Percentiles rank a stretch among this genome's conserved stretches.
These are phyloP conservation scores for Neopestalotiopsis rosae DNA, from an alignment of 2,329 filamentous ascomycete genomes.

Conservation along the genomic window DNA sequence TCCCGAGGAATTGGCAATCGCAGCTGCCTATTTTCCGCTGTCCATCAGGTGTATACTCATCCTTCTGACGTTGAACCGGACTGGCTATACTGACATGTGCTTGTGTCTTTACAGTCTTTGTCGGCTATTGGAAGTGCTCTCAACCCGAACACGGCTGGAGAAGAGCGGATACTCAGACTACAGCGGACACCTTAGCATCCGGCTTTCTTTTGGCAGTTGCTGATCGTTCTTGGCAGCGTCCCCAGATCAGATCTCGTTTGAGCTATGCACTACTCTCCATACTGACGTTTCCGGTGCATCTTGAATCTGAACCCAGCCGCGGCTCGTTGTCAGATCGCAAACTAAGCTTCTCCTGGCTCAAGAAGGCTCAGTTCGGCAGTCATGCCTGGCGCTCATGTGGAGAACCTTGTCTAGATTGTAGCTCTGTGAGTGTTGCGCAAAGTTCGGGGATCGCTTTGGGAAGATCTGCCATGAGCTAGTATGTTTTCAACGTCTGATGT, in stretches of 20 bases:
- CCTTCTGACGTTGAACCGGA: background rate
- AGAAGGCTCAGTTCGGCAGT: background rate
- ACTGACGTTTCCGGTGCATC: background rate
- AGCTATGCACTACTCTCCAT: background rate
- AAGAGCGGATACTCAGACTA: background rate
- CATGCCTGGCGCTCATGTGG: background rate
- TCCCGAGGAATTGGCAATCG: background rate
- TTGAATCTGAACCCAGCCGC: background rate
- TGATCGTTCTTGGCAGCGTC: background rate
- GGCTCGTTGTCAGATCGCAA: background rate
- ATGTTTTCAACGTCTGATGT: background rate
- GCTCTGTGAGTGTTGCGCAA: background rate
- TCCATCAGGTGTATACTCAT: background rate
- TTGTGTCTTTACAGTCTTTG: background rate
- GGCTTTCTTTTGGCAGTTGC: background rate
- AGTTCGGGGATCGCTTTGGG: background rate
- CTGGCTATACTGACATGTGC: background rate
- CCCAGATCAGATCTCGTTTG: background rate
- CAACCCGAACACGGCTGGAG: background rate
- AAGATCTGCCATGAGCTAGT: background rate
- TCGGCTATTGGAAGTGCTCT: constrained; percentile 1
- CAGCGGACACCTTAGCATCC: background rate
- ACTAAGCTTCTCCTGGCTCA: background rate
- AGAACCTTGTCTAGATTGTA: background rate
- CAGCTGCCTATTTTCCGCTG: background rate